phyloP scores from a whole-genome alignment of 441 rosid genomes.

The Geranium incanum region DNA sequence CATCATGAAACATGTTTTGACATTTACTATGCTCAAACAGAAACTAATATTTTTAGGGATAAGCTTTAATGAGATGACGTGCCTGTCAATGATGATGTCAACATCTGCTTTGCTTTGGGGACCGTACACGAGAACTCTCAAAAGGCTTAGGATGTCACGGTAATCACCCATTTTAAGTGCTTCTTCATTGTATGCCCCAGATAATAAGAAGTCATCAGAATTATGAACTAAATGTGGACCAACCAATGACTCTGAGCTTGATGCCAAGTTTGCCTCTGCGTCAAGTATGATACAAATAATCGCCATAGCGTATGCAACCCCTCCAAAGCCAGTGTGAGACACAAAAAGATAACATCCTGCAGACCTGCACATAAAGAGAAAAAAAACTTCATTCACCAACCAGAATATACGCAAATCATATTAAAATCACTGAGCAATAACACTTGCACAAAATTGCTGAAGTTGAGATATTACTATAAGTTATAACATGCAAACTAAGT shows the following conservation, averaged over 20 bases:
- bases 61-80: conserved; percentile 12
- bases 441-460: not conserved
- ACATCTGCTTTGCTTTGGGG: conserved; percentile 94
- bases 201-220: conserved; percentile 39
- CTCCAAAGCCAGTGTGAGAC: conserved; percentile 94
- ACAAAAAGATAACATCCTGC: conserved; percentile 80
- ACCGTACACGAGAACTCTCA: conserved; percentile 85
- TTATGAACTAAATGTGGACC: conserved; percentile 26
- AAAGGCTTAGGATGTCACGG: conserved; percentile 88
- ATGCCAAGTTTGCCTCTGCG: conserved; percentile 39
- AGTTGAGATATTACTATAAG: not conserved
- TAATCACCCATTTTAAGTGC: conserved; percentile 85
- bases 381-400: not conserved
- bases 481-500: not conserved
- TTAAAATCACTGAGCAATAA: not conserved
- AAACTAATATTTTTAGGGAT: not conserved
- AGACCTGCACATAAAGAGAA: conserved; percentile 28
- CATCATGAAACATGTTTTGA: not conserved
- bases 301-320: conserved; percentile 91
- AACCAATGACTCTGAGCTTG: conserved; percentile 26
- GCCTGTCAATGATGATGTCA: conserved; percentile 69
- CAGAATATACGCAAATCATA: not conserved
- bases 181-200: conserved; percentile 61
- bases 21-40: not conserved
- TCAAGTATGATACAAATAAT: conserved; percentile 70